Evolutionary conservation across 768 basidiomycete genomes (phyloP).

Genomic region (Tricholoma flavovirens): DNA sequence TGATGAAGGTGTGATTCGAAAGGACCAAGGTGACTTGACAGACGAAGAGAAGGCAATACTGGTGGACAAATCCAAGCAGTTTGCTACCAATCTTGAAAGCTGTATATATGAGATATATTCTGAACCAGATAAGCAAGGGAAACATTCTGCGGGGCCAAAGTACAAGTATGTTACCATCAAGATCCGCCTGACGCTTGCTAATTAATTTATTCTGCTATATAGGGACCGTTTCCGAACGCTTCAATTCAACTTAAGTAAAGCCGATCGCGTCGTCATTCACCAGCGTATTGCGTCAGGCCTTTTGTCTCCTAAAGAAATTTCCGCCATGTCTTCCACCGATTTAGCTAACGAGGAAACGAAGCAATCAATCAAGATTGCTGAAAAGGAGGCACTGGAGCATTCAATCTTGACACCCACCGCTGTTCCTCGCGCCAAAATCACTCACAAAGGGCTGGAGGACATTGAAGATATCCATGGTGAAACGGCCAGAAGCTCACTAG

Average conservation of each 20-base stretch:
- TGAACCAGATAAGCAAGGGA: conserved; percentile 70
- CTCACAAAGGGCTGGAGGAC: conserved; percentile 89
- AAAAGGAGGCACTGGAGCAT: conserved; percentile 78
- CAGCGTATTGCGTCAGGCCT: conserved; percentile 64
- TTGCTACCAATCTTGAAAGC: conserved; percentile 68
- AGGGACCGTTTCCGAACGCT: conserved; percentile 91
- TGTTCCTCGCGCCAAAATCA: conserved; percentile 73
- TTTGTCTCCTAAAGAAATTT: conserved; percentile 67
- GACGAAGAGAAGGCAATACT: conserved; percentile 55
- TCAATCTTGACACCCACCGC: conserved; percentile 73
- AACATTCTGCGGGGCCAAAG: conserved; percentile 58
- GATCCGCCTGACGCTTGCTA: conserved; percentile 3
- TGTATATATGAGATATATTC: conserved; percentile 71
- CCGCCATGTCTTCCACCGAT: conserved; percentile 84
- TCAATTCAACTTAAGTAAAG: conserved; percentile 80
- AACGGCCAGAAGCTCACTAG: conserved; percentile 26
- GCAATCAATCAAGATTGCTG: conserved; percentile 74
- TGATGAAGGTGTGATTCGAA: conserved; percentile 26
- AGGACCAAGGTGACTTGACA: conserved; percentile 48
- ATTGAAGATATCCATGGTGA: conserved; percentile 73
- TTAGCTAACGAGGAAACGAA: conserved; percentile 84
- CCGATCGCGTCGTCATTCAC: conserved; percentile 75
- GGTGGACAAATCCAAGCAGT: conserved; percentile 52
- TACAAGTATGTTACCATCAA: conserved; percentile 58
- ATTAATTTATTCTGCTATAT: conserved; percentile 9